Base-by-base conservation (phyloP, 352 stramenopile genomes). In the Globisporangium takayamanum region DNA sequence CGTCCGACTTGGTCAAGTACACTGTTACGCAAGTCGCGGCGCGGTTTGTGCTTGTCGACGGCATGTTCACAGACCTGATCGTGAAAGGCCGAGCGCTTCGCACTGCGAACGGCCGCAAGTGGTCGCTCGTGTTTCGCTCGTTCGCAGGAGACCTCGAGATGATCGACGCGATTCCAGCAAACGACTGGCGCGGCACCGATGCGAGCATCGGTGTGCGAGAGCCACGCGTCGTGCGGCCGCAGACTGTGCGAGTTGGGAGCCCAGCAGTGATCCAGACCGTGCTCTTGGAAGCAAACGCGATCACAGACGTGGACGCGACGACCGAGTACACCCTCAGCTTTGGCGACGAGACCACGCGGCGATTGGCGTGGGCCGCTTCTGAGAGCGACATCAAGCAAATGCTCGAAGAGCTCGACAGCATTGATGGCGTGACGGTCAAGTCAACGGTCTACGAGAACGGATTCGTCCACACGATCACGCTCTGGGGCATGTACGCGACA, bases 391-490 rank as follows among this genome's bases (percentile, higher is more conserved):
- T 91, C 20, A 84, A 89, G 55, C 18, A 52, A 8, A 57, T 54
- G 10, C 65, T 89, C 0, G 74, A 89, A 26, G 62, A 26, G 14
- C 62, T 89, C 2, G 67, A 78, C 46, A 70, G 55, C 15, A 66
- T 93, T 0, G 72, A 89, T 22, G 75, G 76, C 14, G 76, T 87
- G 3, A 85, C 51, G 0, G 72, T 93, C 5, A 62, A 49, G 0
- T 87, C 83, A 0, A 44, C 71, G 10, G 49, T 66, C 2, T 62
- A 69, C 2, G 66, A 66, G 22, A 72, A 84, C 7, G 89, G 80
- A 11, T 89, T 84, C 42, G 65, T 96, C 6, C 89, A 95, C 63
- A 88, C 78, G 0, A 73, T 96, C 57, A 84, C 65, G n/a, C 96
- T 97, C 49, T 96, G 85, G 86, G 88, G 88, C 3, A 75, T 70